A percentile compares a stretch with the other conserved stretches of the same genome.
Conservation (phyloP, 805 yeast genomes). For the Kodamaea restingae region DNA sequence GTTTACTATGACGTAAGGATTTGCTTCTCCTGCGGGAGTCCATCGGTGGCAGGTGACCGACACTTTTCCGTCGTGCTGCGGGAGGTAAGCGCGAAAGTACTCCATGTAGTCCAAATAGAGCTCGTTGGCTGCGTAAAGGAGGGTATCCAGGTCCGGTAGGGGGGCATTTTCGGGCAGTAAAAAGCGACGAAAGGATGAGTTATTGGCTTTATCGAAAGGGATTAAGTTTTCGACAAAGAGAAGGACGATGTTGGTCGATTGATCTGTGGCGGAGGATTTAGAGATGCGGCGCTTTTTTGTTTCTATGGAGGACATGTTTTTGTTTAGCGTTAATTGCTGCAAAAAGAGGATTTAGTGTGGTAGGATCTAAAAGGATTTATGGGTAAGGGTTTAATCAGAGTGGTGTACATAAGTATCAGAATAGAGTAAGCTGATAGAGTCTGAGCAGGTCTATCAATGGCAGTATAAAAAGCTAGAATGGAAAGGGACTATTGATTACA, state of each 20-base stretch:
- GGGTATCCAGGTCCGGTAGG: conserved; percentile 16
- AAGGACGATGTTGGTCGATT: conserved; percentile 10
- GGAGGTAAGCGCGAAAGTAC: conserved; percentile 17
- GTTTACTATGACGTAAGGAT: conserved; percentile 17
- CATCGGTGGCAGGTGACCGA: conserved; percentile 22
- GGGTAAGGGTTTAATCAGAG: too few species aligned
- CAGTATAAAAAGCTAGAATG: too few species aligned
- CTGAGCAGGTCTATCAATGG: too few species aligned
- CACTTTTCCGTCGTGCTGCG: conserved; percentile 8
- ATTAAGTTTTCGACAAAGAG: conserved; percentile 21
- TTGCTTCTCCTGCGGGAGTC: conserved; percentile 10
- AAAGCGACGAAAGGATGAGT: conserved; percentile 14
- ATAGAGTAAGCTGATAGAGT: too few species aligned
- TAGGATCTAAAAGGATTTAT: too few species aligned
- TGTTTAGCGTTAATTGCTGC: too few species aligned
- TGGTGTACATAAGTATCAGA: too few species aligned
- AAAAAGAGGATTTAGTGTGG: too few species aligned
- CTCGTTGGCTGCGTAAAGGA: conserved; percentile 17
- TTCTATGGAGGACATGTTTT: background rate
- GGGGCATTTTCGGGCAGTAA: conserved; percentile 6
- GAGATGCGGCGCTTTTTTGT: background rate
- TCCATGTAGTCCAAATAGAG: conserved; percentile 17
- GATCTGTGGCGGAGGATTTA: conserved; percentile 6
- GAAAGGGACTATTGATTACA: too few species aligned
- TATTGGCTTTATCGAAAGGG: conserved; percentile 16